Evolutionary conservation across 2,329 filamentous ascomycete species (phyloP).

Genomic region (Ophiostoma sp.): DNA sequence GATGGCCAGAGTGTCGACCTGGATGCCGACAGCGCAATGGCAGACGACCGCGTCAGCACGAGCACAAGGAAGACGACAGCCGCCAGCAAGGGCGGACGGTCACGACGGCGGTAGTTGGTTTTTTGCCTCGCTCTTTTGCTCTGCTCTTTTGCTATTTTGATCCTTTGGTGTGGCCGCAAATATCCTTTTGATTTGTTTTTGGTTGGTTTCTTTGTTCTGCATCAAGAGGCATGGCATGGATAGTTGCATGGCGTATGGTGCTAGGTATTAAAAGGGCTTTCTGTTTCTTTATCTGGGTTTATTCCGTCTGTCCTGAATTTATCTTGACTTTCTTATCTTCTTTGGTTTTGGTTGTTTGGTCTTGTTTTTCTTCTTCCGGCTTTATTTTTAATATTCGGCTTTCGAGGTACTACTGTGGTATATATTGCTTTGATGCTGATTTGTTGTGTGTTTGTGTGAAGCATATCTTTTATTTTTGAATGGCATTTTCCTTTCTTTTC

Average conservation of each 20-base stretch:
- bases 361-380: too few relatives aligned
- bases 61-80: slow-evolving; percentile 40
- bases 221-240: slow-evolving; percentile 5
- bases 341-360: neutral
- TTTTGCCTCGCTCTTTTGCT: neutral
- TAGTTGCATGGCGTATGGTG: neutral
- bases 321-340: neutral
- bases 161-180: neutral
- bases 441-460: too few relatives aligned
- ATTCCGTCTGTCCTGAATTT: neutral
- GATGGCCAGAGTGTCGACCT: slow-evolving; percentile 52
- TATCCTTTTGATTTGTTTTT: neutral
- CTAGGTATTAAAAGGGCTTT: neutral
- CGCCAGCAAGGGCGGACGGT: slow-evolving; percentile 37
- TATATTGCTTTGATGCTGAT: too few relatives aligned
- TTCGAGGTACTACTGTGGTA: too few relatives aligned
- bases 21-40: slow-evolving; percentile 52
- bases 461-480: too few relatives aligned
- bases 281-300: neutral
- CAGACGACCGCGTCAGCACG: slow-evolving; percentile 32
- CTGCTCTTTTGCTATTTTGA: neutral
- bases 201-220: neutral
- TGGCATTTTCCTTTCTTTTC: too few relatives aligned
- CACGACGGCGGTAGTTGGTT: slow-evolving; percentile 4
- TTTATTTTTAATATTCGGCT: too few relatives aligned